A percentile compares a stretch with the other conserved stretches of the same genome.
Evolutionary conservation across 371 early-diverging fungal genomes (phyloP).

Genomic region (Mucor mucedo): DNA sequence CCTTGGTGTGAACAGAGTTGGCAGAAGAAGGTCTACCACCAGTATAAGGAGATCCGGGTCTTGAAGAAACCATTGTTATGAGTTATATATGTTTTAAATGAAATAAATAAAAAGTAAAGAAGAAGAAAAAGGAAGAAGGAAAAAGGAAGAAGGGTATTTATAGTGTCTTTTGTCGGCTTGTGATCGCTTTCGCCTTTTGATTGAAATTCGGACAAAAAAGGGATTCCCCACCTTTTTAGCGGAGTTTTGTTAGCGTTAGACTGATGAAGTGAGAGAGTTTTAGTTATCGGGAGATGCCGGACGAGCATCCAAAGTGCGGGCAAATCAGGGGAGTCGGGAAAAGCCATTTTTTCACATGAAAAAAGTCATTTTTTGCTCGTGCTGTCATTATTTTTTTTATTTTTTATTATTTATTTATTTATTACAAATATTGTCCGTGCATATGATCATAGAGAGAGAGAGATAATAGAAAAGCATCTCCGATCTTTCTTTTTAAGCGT

Average conservation of each 20-base stretch:
- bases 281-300: conserved; percentile 9
- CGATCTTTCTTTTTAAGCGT: background rate
- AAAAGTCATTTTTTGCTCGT: background rate
- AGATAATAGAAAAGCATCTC: background rate
- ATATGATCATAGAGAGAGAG: background rate
- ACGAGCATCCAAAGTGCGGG: background rate
- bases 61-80: conserved; percentile 33
- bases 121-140: background rate
- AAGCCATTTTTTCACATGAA: background rate
- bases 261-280: no score
- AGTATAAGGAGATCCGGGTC: conserved; percentile 52
- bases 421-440: background rate
- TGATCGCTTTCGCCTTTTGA: background rate
- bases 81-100: background rate
- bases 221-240: conserved; percentile 4
- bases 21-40: conserved; percentile 44
- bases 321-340: no score
- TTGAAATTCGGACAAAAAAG: background rate
- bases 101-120: background rate
- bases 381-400: background rate
- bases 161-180: conserved; percentile 1
- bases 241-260: background rate
- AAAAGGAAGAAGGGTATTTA: background rate
- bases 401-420: no score
- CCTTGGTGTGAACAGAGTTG: conserved; percentile 48